Conservation (phyloP, 2,329 filamentous ascomycete species). For the Neonectria magnoliae region DNA sequence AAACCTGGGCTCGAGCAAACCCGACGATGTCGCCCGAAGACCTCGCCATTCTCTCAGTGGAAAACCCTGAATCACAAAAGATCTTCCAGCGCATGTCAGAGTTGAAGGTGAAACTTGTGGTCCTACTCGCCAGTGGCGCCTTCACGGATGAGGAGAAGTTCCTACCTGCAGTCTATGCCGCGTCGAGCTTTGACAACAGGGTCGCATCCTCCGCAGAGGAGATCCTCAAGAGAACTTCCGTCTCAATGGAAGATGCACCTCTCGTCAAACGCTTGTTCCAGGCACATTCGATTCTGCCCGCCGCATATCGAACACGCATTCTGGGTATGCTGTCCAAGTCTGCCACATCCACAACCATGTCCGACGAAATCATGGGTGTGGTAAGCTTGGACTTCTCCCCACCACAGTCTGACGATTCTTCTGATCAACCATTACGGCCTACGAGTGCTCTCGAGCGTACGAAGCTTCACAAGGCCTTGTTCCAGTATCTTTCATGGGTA, state of each 20-base stretch:
- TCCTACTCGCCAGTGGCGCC: slow-evolving; percentile 83
- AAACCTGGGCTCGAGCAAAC: slow-evolving; percentile 46
- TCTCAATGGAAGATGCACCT: slow-evolving; percentile 75
- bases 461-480: slow-evolving; percentile 84
- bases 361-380: slow-evolving; percentile 72
- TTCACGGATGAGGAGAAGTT: slow-evolving; percentile 88
- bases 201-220: slow-evolving; percentile 90
- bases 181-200: slow-evolving; percentile 82
- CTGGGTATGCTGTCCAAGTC: slow-evolving; percentile 82
- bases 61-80: slow-evolving; percentile 71
- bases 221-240: slow-evolving; percentile 80
- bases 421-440: slow-evolving; percentile 40
- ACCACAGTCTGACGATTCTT: slow-evolving; percentile 8
- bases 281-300: slow-evolving; percentile 78
- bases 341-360: slow-evolving; percentile 74
- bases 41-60: slow-evolving; percentile 44
- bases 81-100: slow-evolving; percentile 51
- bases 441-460: slow-evolving; percentile 75
- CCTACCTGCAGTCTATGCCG: slow-evolving; percentile 83
- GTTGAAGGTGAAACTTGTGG: slow-evolving; percentile 68
- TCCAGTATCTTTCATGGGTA: slow-evolving; percentile 88
- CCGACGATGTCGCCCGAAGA: slow-evolving; percentile 47
- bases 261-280: slow-evolving; percentile 75
- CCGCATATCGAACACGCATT: slow-evolving; percentile 80
- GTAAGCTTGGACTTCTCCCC: slow-evolving; percentile 73